phyloP scores from a whole-genome alignment of 2,329 filamentous ascomycete species.

The Colletotrichum paranaense region DNA sequence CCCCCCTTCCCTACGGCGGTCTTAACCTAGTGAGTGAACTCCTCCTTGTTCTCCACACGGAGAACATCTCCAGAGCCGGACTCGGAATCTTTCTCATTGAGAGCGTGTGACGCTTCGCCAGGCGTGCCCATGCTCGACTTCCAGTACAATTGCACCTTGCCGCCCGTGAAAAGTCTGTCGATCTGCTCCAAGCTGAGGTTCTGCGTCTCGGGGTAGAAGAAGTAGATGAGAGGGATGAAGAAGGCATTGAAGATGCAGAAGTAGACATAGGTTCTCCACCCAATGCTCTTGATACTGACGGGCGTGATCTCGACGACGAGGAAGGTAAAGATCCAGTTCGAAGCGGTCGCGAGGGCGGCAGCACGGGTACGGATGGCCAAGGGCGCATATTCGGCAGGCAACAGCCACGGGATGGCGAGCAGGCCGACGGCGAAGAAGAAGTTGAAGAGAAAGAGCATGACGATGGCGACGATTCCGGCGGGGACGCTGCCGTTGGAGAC shows the following conservation, averaged over 20 bases:
- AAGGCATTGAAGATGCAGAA: slow-evolving; percentile 50
- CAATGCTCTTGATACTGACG: slow-evolving; percentile 49
- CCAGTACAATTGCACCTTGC: slow-evolving; percentile 46
- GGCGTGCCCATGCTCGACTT: slow-evolving; percentile 45
- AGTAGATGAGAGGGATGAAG: slow-evolving; percentile 57
- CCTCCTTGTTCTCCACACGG: slow-evolving; percentile 32
- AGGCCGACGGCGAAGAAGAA: slow-evolving; percentile 55
- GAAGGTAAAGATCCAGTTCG: slow-evolving; percentile 50
- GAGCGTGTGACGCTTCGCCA: slow-evolving; percentile 37
- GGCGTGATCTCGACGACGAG: slow-evolving; percentile 52
- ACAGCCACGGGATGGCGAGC: slow-evolving; percentile 51
- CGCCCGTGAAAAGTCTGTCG: slow-evolving; percentile 50
- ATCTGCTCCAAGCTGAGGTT: slow-evolving; percentile 62
- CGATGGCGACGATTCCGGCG: slow-evolving; percentile 53
- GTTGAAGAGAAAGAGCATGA: slow-evolving; percentile 58
- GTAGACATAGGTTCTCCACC: slow-evolving; percentile 51
- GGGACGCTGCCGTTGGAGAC: slow-evolving; percentile 50
- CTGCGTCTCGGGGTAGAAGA: slow-evolving; percentile 61
- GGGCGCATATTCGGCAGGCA: slow-evolving; percentile 57
- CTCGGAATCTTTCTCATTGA: slow-evolving; percentile 28
- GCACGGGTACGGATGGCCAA: slow-evolving; percentile 51
- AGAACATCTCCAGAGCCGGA: slow-evolving; percentile 22
- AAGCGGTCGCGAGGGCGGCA: slow-evolving; percentile 50
- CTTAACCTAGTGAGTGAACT: neutral
- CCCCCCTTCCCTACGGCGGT: neutral